Base-by-base conservation (phyloP, 1,139 yeast genomes). In the Protomyces inouyei region DNA sequence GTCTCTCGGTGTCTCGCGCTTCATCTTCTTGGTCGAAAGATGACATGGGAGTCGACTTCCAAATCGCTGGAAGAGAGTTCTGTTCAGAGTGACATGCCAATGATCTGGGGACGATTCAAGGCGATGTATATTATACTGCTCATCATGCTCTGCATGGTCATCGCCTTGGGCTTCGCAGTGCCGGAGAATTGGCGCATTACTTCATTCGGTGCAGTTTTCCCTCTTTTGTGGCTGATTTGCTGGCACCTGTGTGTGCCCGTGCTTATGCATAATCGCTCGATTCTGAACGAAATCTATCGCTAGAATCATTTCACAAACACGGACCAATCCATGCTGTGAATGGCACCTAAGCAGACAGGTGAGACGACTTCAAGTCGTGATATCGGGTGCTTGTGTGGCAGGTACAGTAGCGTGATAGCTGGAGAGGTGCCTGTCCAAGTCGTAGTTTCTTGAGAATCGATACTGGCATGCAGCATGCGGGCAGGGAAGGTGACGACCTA, bases 401-500 rank as follows among this genome's bases (percentile, higher is more conserved):
- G 32, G 32, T 9, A 36, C 8, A n/a, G 35, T 43, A 21, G 40
- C 14, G 64, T 69, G 72, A 36, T 23, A 18, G 4, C 68, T 69
- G 12, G 69, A 70, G 36, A 76, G 61, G 63, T 78, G 82, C 6
- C 82, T 73, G 35, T 70, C 69, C 64, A 78, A 67, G 66, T 78
- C 82, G 66, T 78, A 78, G 60, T 74, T 69, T 32, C 81, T 69
- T 25, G 70, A 70, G 69, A 77, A 78, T 36, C 78, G 69, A 68
- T 70, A 74, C 35, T 67, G 69, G 63, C 81, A 78, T 4, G 70
- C 74, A 3, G 68, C 69, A 5, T 70, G 70, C 0, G 75, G 72
- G 66, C 81, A 78, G 4, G 69, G 69, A 21, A 77, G 67, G 3
- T 70, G 67, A 40, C 76, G 69, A 43, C 64, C 66, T 12, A 69